Percentiles rank a stretch among this genome's conserved stretches.
Evolutionary conservation across 2,329 filamentous ascomycete genomes (phyloP).

Genomic region (Ophiostoma piceae): DNA sequence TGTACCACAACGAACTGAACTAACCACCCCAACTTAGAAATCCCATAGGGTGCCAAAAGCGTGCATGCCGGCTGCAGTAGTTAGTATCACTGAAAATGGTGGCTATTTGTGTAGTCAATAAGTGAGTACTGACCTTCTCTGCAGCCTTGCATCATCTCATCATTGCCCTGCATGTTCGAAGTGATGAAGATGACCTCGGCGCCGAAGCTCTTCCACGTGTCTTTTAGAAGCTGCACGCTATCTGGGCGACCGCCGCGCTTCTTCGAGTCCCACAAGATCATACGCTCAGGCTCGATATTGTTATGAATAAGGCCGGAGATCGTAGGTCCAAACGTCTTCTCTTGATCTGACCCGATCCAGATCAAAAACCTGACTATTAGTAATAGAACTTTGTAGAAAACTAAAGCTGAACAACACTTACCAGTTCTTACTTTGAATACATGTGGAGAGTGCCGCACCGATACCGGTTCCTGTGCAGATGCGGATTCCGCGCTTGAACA

Average conservation of each 20-base stretch:
- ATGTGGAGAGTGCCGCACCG: slow-evolving; percentile 39
- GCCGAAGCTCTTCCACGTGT: slow-evolving; percentile 38
- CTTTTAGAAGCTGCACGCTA: slow-evolving; percentile 37
- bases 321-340: slow-evolving; percentile 36
- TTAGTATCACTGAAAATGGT: background rate
- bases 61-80: background rate
- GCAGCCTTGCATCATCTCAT: slow-evolving; percentile 42
- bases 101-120: too few relatives aligned
- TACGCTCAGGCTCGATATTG: slow-evolving; percentile 39
- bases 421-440: slow-evolving; percentile 28
- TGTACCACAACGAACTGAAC: too few relatives aligned
- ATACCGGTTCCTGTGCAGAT: slow-evolving; percentile 41
- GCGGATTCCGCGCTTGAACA: slow-evolving; percentile 41
- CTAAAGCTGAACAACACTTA: background rate
- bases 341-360: background rate
- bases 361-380: background rate
- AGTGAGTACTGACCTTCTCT: slow-evolving; percentile 33
- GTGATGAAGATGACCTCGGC: slow-evolving; percentile 43
- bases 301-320: slow-evolving; percentile 38
- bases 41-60: background rate
- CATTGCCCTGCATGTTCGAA: slow-evolving; percentile 39
- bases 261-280: slow-evolving; percentile 42
- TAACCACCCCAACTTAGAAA: background rate
- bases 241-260: slow-evolving; percentile 39
- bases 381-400: background rate